Percentiles rank a stretch among this genome's conserved stretches.
These are phyloP conservation scores for Pouteria campechiana DNA, from an alignment of 179 eudicot species.

Conservation along the genomic window DNA sequence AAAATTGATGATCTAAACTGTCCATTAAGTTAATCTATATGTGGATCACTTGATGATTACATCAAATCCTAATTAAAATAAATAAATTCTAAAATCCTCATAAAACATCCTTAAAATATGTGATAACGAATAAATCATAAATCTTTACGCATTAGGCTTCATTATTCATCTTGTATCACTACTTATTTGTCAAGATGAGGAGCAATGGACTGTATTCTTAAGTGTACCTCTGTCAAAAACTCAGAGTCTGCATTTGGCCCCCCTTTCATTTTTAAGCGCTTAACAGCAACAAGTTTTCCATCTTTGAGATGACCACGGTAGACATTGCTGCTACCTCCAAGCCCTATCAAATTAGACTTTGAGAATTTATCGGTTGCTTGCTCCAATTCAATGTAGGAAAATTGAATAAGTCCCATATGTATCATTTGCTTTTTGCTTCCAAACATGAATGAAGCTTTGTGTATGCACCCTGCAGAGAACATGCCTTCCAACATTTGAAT, in stretches of 20 bases:
- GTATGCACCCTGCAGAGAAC: slow-evolving; percentile 48
- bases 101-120: no score
- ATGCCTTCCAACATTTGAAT: no score
- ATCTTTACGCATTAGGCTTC: no score
- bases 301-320: slow-evolving; percentile 67
- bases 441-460: slow-evolving; percentile 28
- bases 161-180: no score
- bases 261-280: slow-evolving; percentile 43
- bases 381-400: slow-evolving; percentile 74
- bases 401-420: slow-evolving; percentile 42
- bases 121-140: no score
- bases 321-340: slow-evolving; percentile 89
- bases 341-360: slow-evolving; percentile 63
- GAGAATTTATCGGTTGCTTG: slow-evolving; percentile 73
- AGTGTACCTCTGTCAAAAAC: slow-evolving; percentile 74
- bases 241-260: slow-evolving; percentile 55
- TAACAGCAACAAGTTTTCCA: slow-evolving; percentile 68
- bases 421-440: slow-evolving; percentile 28
- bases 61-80: no score
- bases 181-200: no score
- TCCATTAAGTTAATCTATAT: no score
- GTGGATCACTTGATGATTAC: no score
- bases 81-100: no score
- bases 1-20: no score
- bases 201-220: no score